Base-by-base conservation (phyloP, 306 rosid genomes). In the Citrullus mucosospermus region DNA sequence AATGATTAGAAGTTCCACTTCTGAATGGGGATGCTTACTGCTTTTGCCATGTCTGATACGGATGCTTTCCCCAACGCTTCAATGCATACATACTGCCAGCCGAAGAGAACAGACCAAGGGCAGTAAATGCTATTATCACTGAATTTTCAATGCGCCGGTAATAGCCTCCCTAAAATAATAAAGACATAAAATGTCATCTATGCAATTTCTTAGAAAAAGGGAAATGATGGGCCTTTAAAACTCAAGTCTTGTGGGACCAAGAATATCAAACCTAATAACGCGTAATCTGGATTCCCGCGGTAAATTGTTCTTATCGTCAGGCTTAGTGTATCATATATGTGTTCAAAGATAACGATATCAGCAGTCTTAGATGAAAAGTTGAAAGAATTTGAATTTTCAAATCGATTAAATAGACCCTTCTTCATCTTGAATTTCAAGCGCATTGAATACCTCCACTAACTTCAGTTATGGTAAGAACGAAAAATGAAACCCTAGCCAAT, bases 61-160 rank as follows among this genome's bases (percentile, higher is more conserved):
- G 97, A 79, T 94, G 97, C 88, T 94, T 94, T 70, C 97, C 98
- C 75, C 83, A 86, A 53, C 91, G 89, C 85, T 90, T 94, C 89
- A 92, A 86, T 76, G 87, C 81, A 82, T 89, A 89, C 93, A 94
- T 87, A 83, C 93, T 81, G 76, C 88, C 91, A 62, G 97, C 96
- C 39, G 96, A 89, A 66, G 90, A 77, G 81, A 92, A 83, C 77
- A 94, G 79, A 75, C 97, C 89, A 78, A 91, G 38, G 50, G 87
- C 95, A 41, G 90, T 87, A 83, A 92, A 80, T 39, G 87, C 88
- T 80, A 94, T 80, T 78, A 92, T 72, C 48, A 87, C 70, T 36
- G 97, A 86, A 79, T 92, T 92, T 79, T 84, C 90, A 22, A 92
- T 87, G 84, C 77, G 85, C 76, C 79, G 81, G 82, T 88, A 83